phyloP scores from a whole-genome alignment of 2,329 filamentous ascomycete genomes.

The Alternaria conjuncta region DNA sequence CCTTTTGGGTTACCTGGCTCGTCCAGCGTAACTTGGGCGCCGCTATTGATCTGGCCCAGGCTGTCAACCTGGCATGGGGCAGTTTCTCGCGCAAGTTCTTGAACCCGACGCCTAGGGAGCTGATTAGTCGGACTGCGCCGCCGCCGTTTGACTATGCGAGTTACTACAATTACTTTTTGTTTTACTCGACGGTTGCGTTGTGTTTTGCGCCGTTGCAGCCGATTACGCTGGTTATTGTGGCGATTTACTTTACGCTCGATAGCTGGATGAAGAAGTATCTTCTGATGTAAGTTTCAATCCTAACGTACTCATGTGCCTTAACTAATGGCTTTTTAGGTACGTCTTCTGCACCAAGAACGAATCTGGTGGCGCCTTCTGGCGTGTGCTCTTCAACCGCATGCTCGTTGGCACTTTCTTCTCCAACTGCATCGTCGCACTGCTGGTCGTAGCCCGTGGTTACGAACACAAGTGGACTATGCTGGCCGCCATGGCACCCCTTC shows the following conservation, averaged over 20 bases:
- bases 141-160: conserved; percentile 92
- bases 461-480: conserved; percentile 61
- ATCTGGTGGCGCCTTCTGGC: conserved; percentile 92
- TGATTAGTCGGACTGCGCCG: conserved; percentile 92
- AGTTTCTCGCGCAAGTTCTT: conserved; percentile 86
- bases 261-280: conserved; percentile 94
- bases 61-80: conserved; percentile 82
- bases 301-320: too few relatives aligned
- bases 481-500: conserved; percentile 73
- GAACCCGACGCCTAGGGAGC: conserved; percentile 84
- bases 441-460: conserved; percentile 71
- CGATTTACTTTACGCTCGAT: conserved; percentile 88
- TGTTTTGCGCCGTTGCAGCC: conserved; percentile 87
- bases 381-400: conserved; percentile 89
- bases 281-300: conserved; percentile 63
- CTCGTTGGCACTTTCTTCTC: conserved; percentile 80
- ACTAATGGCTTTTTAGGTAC: conserved; percentile 49
- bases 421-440: conserved; percentile 78
- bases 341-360: conserved; percentile 97
- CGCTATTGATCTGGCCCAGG: conserved; percentile 89
- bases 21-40: conserved; percentile 92
- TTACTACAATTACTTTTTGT: conserved; percentile 98
- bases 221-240: conserved; percentile 82
- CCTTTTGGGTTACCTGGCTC: conserved; percentile 81
- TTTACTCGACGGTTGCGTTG: conserved; percentile 87